These are phyloP conservation scores for Nemania serpens DNA, from an alignment of 2,329 filamentous ascomycete species.

Conservation along the genomic window DNA sequence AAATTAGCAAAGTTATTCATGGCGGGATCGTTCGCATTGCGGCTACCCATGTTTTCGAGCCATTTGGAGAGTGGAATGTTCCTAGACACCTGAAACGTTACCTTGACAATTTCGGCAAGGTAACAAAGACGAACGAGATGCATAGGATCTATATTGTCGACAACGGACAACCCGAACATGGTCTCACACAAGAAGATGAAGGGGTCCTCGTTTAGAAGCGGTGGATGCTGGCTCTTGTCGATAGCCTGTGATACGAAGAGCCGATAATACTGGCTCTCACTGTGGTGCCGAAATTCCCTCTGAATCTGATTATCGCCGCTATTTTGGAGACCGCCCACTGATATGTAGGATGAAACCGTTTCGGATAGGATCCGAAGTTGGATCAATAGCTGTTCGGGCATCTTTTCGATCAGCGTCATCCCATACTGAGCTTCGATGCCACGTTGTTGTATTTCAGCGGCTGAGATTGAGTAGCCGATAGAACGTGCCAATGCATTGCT, in stretches of 20 bases:
- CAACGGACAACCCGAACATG: slow-evolving; percentile 70
- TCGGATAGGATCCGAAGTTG: slow-evolving; percentile 88
- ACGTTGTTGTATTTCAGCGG: slow-evolving; percentile 89
- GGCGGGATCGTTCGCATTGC: slow-evolving; percentile 50
- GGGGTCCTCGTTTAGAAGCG: slow-evolving; percentile 70
- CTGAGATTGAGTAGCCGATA: slow-evolving; percentile 84
- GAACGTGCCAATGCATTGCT: slow-evolving; percentile 66
- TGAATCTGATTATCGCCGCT: slow-evolving; percentile 64
- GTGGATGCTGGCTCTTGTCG: slow-evolving; percentile 50
- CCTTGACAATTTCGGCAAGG: slow-evolving; percentile 86
- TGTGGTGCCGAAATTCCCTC: slow-evolving; percentile 68
- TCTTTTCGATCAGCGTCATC: slow-evolving; percentile 77
- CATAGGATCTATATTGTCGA: slow-evolving; percentile 72
- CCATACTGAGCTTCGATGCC: slow-evolving; percentile 76
- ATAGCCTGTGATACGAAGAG: slow-evolving; percentile 69
- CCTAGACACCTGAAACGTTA: slow-evolving; percentile 64
- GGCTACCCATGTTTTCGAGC: slow-evolving; percentile 51
- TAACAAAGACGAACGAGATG: slow-evolving; percentile 87
- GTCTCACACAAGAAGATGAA: slow-evolving; percentile 84
- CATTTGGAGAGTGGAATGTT: slow-evolving; percentile 58
- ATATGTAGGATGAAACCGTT: slow-evolving; percentile 83
- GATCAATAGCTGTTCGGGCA: slow-evolving; percentile 81
- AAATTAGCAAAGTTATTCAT: slow-evolving; percentile 62
- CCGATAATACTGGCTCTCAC: slow-evolving; percentile 74
- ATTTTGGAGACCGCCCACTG: slow-evolving; percentile 71